Percentiles rank a stretch among this genome's conserved stretches.
Conservation (phyloP, 805 yeast genomes). For the Nakazawaea ishiwadae region DNA sequence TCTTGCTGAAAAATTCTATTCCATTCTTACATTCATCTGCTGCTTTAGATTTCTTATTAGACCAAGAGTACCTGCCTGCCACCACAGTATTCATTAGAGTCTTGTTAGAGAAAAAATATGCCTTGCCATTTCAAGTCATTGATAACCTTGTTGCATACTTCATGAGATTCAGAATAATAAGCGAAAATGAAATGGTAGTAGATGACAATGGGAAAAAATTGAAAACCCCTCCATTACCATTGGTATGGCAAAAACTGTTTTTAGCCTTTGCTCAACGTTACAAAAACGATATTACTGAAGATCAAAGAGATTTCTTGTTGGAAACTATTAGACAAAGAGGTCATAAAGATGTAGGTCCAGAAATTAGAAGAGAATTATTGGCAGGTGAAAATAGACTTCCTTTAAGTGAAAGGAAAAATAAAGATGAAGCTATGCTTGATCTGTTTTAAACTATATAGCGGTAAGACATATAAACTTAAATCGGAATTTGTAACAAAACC, state of each 20-base stretch:
- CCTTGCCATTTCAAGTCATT: conserved; percentile 93
- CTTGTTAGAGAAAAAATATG: conserved; percentile 89
- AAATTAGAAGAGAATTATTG: conserved; percentile 85
- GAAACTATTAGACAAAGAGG: conserved; percentile 89
- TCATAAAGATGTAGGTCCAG: conserved; percentile 88
- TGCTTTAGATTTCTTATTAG: conserved; percentile 80
- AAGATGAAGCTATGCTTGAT: conserved; percentile 28
- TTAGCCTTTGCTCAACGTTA: conserved; percentile 93
- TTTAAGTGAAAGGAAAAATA: conserved; percentile 10
- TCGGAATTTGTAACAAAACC: too few species aligned
- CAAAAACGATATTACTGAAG: conserved; percentile 97
- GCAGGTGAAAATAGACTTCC: conserved; percentile 69
- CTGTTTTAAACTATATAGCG: conserved; percentile 17
- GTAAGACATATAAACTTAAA: background rate
- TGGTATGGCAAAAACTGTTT: conserved; percentile 97
- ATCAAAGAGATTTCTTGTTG: conserved; percentile 89
- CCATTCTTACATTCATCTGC: conserved; percentile 97
- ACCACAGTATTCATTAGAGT: conserved; percentile 87
- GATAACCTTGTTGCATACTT: conserved; percentile 93
- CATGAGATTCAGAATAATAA: conserved; percentile 75
- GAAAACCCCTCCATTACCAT: conserved; percentile 65
- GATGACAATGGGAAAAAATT: conserved; percentile 31
- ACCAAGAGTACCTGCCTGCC: conserved; percentile 83
- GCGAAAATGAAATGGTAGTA: conserved; percentile 31
- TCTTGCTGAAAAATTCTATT: conserved; percentile 80